These are phyloP conservation scores for Botrytis aclada DNA, from an alignment of 2,329 filamentous ascomycete genomes.

Conservation along the genomic window DNA sequence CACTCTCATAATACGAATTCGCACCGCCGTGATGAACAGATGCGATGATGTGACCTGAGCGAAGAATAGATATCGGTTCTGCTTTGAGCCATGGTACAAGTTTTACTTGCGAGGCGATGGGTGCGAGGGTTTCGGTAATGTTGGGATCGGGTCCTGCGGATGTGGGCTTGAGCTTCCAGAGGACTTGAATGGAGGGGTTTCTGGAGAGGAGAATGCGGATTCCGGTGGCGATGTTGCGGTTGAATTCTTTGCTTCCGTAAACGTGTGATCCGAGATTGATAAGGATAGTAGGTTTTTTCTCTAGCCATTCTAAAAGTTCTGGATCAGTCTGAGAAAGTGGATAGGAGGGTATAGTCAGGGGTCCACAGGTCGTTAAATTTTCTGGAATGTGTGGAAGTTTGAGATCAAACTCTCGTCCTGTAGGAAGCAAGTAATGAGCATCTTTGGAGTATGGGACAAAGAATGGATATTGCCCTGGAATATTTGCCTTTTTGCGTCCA, in stretches of 20 bases:
- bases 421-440: constrained; percentile 30
- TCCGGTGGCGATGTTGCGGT: constrained; percentile 41
- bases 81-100: constrained; percentile 43
- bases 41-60: constrained; percentile 39
- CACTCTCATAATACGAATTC: constrained; percentile 43
- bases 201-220: constrained; percentile 40
- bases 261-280: constrained; percentile 47
- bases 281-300: constrained; percentile 44
- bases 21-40: constrained; percentile 44
- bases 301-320: constrained; percentile 45
- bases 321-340: constrained; percentile 42
- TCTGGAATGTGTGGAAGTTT: constrained; percentile 43
- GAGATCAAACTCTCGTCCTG: constrained; percentile 36
- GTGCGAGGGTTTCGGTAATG: not conserved
- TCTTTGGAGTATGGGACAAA: constrained; percentile 37
- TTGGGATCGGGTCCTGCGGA: constrained; percentile 18
- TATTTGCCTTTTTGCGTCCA: constrained; percentile 31
- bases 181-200: constrained; percentile 33
- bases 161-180: constrained; percentile 40
- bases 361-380: constrained; percentile 46
- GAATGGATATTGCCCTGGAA: constrained; percentile 30
- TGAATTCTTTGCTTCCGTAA: constrained; percentile 32
- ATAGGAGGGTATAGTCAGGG: constrained; percentile 42
- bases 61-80: constrained; percentile 41
- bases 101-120: constrained; percentile 35